Evolutionary conservation across 805 yeast species (phyloP), one percentile per base, ranked within the genome.

Genomic region (Suhomyces vadensis): DNA sequence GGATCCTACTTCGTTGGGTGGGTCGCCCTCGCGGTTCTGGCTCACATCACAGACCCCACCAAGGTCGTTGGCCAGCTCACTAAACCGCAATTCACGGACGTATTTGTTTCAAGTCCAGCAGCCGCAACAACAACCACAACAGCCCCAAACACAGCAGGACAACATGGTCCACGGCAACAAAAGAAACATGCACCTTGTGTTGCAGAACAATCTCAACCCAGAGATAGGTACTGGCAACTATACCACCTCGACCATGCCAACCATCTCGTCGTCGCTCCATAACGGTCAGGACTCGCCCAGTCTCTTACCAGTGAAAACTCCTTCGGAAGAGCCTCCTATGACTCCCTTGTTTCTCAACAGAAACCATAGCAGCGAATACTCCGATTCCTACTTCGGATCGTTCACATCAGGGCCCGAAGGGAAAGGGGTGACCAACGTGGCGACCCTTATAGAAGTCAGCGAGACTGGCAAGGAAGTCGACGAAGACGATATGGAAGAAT

Each of bases 21-120:
- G 79, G 5, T 77, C 82, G 0, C 84, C 84, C 1, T 77, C 82
- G 4, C 58, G 77, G 39, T 77, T 79, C 48, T 74, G 78, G 71
- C 60, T 79, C 36, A 66, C 73, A n/a, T 69, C 76, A 16, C 75
- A 74, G 41, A 76, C 83, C 0, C 83, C 83, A 1, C 82, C 83
- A 13, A 55, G 53, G 49, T 64, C 64, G 25, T 59, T 47, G 43
- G 59, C 52, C 20, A 58, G 49, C 43, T 58, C 63, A 13, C 35
- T 51, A 38, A 51, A 47, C 44, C 50, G 53, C 42, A 60, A 50
- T 29, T 53, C 57, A 6, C 48, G 57, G 16, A 43, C 51, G 2
- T 55, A 46, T 16, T 27, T 41, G 23, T 49, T 46, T 21, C 60
- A 51, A 43, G 41, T 39, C 37, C 51, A 41, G 38, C 44, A 39